These are phyloP conservation scores for Sicyos baderoa DNA, from an alignment of 306 rosid species.

Conservation along the genomic window DNA sequence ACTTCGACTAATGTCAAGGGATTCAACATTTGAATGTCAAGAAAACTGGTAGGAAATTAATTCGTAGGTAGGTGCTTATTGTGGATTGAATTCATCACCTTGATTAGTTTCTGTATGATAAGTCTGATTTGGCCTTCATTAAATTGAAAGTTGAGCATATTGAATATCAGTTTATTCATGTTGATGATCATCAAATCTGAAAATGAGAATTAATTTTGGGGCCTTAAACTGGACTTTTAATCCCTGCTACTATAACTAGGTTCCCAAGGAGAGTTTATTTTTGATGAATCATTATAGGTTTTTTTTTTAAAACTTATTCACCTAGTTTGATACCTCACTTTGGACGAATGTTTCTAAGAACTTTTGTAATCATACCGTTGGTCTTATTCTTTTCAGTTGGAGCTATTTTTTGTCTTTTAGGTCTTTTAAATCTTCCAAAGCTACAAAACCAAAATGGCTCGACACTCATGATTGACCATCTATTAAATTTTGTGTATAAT, in stretches of 20 bases:
- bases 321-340: background rate
- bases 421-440: background rate
- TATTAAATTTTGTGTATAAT: background rate
- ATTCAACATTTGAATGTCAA: no score
- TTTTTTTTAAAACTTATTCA: no score
- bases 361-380: background rate
- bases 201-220: background rate
- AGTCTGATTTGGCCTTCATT: background rate
- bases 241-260: background rate
- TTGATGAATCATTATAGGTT: background rate
- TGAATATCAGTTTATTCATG: no score
- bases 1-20: no score
- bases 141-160: background rate
- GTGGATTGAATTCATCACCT: no score
- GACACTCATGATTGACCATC: background rate
- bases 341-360: background rate
- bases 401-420: background rate
- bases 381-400: background rate
- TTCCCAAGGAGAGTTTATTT: background rate
- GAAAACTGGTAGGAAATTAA: no score
- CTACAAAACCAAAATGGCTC: background rate
- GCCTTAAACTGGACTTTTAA: background rate
- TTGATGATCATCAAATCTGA: background rate
- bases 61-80: no score
- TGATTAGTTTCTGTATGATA: no score